Conservation (phyloP, 192 early-diverging fungal species). For the Coemansia umbellata region DNA sequence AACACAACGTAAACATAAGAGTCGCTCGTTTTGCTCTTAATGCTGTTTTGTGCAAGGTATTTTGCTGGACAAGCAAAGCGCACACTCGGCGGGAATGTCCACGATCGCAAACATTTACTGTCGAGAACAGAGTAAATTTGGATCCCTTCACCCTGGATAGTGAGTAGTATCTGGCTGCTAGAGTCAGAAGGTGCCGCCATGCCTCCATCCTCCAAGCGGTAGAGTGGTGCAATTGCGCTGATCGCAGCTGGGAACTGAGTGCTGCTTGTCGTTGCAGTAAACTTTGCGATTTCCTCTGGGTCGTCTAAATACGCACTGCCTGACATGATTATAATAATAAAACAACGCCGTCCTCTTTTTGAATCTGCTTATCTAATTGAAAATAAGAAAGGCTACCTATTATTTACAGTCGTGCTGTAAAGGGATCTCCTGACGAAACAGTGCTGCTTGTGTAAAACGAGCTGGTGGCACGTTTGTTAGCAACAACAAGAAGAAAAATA, state of each 20-base stretch:
- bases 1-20: conserved; percentile 38
- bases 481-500: too few relatives aligned
- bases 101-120: conserved; percentile 51
- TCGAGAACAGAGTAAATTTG: conserved; percentile 43
- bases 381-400: too few relatives aligned
- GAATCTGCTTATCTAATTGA: too few relatives aligned
- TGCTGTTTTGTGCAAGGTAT: conserved; percentile 20
- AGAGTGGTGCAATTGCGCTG: conserved; percentile 35
- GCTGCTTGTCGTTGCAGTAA: conserved; percentile 28
- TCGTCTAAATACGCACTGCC: conserved; percentile 35
- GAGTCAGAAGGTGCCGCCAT: background rate
- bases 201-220: background rate
- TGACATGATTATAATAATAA: conserved; percentile 16
- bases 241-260: conserved; percentile 41
- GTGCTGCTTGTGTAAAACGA: too few relatives aligned
- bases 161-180: conserved; percentile 29
- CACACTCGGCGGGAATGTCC: conserved; percentile 42
- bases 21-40: background rate
- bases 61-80: conserved; percentile 51
- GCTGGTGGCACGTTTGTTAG: too few relatives aligned
- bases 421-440: too few relatives aligned
- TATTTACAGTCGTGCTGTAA: too few relatives aligned
- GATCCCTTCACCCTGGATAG: conserved; percentile 40
- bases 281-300: conserved; percentile 42
- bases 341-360: too few relatives aligned